Evolutionary conservation across 495 filamentous ascomycete genomes (phyloP).

Genomic region (Hypoxylon crocopeplum): DNA sequence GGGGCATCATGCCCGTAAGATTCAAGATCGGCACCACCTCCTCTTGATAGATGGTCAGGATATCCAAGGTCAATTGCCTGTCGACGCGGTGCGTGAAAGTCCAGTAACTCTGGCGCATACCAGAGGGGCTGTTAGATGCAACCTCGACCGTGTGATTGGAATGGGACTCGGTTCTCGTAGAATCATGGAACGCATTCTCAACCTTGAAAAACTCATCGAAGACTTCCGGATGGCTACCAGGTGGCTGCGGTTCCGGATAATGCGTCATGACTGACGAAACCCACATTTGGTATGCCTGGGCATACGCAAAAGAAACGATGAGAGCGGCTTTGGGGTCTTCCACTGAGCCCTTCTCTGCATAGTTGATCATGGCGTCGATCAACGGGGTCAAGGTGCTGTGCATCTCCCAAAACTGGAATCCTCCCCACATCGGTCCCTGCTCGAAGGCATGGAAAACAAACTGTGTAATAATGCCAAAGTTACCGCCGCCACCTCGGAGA

Average conservation of each 20-base stretch:
- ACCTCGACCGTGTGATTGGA: slow-evolving; percentile 54
- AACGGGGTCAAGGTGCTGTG: slow-evolving; percentile 4
- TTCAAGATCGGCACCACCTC: slow-evolving; percentile 44
- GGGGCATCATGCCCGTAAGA: slow-evolving; percentile 44
- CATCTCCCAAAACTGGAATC: slow-evolving; percentile 22
- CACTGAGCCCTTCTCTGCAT: slow-evolving; percentile 9
- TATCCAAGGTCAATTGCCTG: slow-evolving; percentile 43
- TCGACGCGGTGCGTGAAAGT: slow-evolving; percentile 48
- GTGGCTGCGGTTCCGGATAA: slow-evolving; percentile 50
- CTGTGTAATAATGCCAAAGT: slow-evolving; percentile 57
- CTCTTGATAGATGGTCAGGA: slow-evolving; percentile 47
- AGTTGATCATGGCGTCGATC: slow-evolving; percentile 11
- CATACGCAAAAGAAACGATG: slow-evolving; percentile 28
- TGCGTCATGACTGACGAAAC: slow-evolving; percentile 10
- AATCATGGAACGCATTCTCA: slow-evolving; percentile 40
- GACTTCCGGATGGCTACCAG: slow-evolving; percentile 47
- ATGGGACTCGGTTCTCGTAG: slow-evolving; percentile 46
- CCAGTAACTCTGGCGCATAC: slow-evolving; percentile 54
- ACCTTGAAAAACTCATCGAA: slow-evolving; percentile 52
- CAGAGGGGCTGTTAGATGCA: slow-evolving; percentile 43
- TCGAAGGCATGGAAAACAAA: slow-evolving; percentile 17
- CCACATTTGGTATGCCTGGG: slow-evolving; percentile 16
- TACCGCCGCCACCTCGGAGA: slow-evolving; percentile 50
- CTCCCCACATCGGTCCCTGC: slow-evolving; percentile 30
- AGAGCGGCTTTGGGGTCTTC: slow-evolving; percentile 18